A percentile compares a stretch with the other conserved stretches of the same genome.
These are phyloP conservation scores for Tricholoma matsutake DNA, from an alignment of 768 basidiomycete species.

Conservation along the genomic window DNA sequence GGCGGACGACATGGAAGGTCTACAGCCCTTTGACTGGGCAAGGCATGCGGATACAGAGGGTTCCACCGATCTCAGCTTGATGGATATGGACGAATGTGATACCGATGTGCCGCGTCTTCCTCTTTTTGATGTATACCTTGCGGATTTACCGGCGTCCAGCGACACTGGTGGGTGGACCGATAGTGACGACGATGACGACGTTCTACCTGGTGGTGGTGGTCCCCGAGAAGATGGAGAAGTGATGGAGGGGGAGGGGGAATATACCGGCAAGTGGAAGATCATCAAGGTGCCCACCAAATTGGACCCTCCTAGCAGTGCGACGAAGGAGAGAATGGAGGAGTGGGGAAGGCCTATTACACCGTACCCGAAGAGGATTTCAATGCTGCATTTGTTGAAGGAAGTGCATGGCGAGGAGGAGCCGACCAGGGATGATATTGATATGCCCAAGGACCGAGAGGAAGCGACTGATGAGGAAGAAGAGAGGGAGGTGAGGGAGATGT, in stretches of 20 bases:
- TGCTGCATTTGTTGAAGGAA: slow-evolving; percentile 19
- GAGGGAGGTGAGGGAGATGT: slow-evolving; percentile 25
- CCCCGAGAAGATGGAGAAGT: slow-evolving; percentile 12
- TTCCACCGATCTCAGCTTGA: slow-evolving; percentile 19
- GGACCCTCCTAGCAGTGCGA: slow-evolving; percentile 61
- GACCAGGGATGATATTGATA: slow-evolving; percentile 20
- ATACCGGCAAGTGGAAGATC: slow-evolving; percentile 61
- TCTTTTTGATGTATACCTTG: slow-evolving; percentile 26
- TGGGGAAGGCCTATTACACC: slow-evolving; percentile 76
- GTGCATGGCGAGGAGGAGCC: slow-evolving; percentile 15
- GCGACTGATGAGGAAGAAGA: slow-evolving; percentile 20
- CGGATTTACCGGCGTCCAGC: slow-evolving; percentile 17
- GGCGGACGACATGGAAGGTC: slow-evolving; percentile 5
- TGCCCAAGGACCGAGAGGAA: slow-evolving; percentile 25
- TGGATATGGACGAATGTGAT: slow-evolving; percentile 28
- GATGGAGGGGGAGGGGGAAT: slow-evolving; percentile 54
- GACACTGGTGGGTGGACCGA: slow-evolving; percentile 32
- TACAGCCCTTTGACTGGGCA: slow-evolving; percentile 21
- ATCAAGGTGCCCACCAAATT: slow-evolving; percentile 57
- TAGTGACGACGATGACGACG: slow-evolving; percentile 31
- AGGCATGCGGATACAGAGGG: slow-evolving; percentile 10
- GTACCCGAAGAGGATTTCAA: slow-evolving; percentile 39
- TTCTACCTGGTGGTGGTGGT: background rate
- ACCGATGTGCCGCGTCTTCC: slow-evolving; percentile 25
- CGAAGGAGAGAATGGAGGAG: slow-evolving; percentile 43